Conservation (phyloP, 176 grass and related monocot genomes). For the Rhipidocladum racemiflorum region DNA sequence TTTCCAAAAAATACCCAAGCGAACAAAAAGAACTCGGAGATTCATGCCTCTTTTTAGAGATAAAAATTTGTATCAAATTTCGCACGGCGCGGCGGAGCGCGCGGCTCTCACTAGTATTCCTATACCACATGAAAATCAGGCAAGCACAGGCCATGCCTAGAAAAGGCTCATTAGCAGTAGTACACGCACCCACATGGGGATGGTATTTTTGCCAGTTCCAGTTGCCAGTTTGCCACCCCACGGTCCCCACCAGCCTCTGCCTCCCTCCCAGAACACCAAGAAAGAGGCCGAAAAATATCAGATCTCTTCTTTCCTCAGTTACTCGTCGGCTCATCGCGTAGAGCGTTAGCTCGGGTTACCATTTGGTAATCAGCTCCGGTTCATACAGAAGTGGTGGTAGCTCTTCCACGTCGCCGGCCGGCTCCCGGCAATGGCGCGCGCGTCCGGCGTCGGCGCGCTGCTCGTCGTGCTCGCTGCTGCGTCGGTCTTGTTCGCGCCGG, state of each 20-base stretch:
- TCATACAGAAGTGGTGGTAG: background rate
- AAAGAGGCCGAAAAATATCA: background rate
- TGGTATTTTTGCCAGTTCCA: no score
- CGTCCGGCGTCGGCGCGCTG: conserved; percentile 22
- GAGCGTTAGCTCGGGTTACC: background rate
- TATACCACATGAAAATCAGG: no score
- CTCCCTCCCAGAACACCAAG: background rate
- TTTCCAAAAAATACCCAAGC: no score
- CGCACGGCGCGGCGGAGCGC: no score
- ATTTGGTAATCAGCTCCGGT: background rate
- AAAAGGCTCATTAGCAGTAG: no score
- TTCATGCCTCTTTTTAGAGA: no score
- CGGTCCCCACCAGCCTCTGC: conserved; percentile 1
- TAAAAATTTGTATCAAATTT: no score
- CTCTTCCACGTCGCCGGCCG: conserved; percentile 11
- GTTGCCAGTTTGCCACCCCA: conserved; percentile 17
- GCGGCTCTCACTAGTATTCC: no score
- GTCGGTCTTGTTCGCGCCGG: conserved; percentile 18
- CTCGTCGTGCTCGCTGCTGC: conserved; percentile 25
- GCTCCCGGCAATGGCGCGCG: conserved; percentile 38
- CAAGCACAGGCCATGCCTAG: no score
- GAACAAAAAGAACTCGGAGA: no score
- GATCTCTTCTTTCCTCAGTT: background rate
- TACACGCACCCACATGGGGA: no score
- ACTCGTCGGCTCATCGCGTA: background rate